Evolutionary conservation across 768 basidiomycete genomes (phyloP).

Genomic region (Crassisporium funariophilum): DNA sequence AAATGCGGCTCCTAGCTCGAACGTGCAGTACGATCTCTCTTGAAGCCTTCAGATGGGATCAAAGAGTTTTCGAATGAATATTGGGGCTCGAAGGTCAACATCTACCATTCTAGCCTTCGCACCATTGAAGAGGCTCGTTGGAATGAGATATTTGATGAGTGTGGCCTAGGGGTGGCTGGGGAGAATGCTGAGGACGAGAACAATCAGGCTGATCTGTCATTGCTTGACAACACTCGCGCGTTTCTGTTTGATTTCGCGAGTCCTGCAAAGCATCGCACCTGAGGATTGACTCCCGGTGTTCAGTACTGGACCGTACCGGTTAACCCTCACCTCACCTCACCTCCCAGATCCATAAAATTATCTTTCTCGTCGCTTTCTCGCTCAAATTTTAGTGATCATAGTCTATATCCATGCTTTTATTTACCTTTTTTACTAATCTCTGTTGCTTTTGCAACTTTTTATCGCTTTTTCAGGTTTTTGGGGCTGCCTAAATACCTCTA

Average conservation of each 20-base stretch:
- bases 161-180: background rate
- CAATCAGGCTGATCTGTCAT: slow-evolving; percentile 9
- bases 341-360: too few species aligned
- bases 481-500: too few species aligned
- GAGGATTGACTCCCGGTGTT: too few species aligned
- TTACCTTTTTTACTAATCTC: too few species aligned
- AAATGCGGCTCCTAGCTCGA: slow-evolving; percentile 13
- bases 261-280: slow-evolving; percentile 3
- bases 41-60: background rate
- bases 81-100: slow-evolving; percentile 7
- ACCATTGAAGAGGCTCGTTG: slow-evolving; percentile 6
- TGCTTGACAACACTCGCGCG: slow-evolving; percentile 8
- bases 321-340: too few species aligned
- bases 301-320: too few species aligned
- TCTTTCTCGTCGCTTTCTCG: too few species aligned
- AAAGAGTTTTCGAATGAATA: slow-evolving; percentile 14
- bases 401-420: too few species aligned
- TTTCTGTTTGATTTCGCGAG: slow-evolving; percentile 13
- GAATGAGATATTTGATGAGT: slow-evolving; percentile 10
- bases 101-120: slow-evolving; percentile 6
- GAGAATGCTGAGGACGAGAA: background rate
- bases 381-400: too few species aligned
- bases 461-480: too few species aligned
- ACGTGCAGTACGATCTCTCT: slow-evolving; percentile 12
- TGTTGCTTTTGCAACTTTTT: too few species aligned